Evolutionary conservation across 352 stramenopile species (phyloP), one percentile per base, ranked within the genome.

Genomic region (Plasmopara halstedii): DNA sequence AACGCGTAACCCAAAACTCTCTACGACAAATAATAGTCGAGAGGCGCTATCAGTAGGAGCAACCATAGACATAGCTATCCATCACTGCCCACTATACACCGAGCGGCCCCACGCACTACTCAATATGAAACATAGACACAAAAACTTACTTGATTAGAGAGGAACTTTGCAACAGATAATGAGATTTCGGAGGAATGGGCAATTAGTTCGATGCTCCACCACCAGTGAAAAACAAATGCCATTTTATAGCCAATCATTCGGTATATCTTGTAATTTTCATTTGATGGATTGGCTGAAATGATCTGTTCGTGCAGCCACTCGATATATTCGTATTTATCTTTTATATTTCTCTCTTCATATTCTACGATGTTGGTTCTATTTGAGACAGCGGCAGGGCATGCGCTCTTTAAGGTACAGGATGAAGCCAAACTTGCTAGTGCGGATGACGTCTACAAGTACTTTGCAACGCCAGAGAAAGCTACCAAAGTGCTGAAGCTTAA

Each of bases 381-480:
- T 62, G 97, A 99, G 71, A 99, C 97, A 27, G 90, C 97, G 14
- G 96, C 94, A 47, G 97, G 97, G 34, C 98, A 99, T 70, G 97
- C 96, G 50, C 81, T 99, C 21, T 99, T 99, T 63, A 99, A 99
- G 84, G 94, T 99, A 53, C 76, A 95, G 65, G 86, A 98, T 64
- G 89, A 97, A 56, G 79, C 80, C 52, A 97, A 97, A 69, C 42
- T 97, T 29, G 70, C 82, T 49, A 90, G 79, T 50, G 73, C 81
- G 38, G 89, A 96, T 38, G 84, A 95, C 58, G 85, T 97, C 42
- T 89, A 75, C 60, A 91, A 97, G 63, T 73, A 97, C 64, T 97
- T 97, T 52, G 61, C 85, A 36, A 92, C 71, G 21, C 67, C 85
- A 1, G 89, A 96, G 45, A 95, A 96, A 70, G 89, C 89, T 18